phyloP scores from a whole-genome alignment of 441 rosid species.

The Euphorbia schlechtendalii region DNA sequence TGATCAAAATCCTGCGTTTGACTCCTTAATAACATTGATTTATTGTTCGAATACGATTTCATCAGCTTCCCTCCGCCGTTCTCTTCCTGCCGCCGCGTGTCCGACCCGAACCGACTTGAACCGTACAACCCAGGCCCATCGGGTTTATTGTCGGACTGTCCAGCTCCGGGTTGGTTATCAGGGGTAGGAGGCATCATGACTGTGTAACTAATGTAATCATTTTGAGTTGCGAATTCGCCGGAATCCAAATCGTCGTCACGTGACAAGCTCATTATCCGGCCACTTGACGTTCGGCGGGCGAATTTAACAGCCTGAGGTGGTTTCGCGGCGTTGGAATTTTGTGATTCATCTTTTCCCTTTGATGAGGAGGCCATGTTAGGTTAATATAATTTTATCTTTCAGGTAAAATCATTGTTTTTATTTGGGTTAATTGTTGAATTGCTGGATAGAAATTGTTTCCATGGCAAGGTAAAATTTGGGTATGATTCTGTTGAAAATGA shows the following conservation, averaged over 20 bases:
- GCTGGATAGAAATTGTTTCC: constrained; percentile 1
- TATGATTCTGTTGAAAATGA: not conserved
- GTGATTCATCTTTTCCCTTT: constrained; percentile 13
- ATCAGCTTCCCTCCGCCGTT: constrained; percentile 30
- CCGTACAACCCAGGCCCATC: constrained; percentile 21
- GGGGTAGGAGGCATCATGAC: constrained; percentile 93
- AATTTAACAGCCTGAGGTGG: constrained; percentile 67
- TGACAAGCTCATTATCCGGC: constrained; percentile 65
- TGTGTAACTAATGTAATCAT: constrained; percentile 76
- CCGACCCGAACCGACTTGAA: constrained; percentile 26
- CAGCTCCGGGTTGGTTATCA: constrained; percentile 69
- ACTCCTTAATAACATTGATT: constrained; percentile 72
- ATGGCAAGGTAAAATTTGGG: not conserved
- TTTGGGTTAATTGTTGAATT: not conserved
- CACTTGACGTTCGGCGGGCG: constrained; percentile 60
- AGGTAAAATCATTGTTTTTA: not conserved
- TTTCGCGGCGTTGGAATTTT: constrained; percentile 27
- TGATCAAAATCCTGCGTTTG: constrained; percentile 91
- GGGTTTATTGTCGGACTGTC: constrained; percentile 35
- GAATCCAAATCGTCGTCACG: constrained; percentile 73
- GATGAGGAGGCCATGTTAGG: constrained; percentile 42
- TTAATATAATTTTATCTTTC: not conserved
- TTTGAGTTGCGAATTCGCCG: constrained; percentile 54
- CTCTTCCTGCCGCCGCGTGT: constrained; percentile 18
- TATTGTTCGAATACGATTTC: constrained; percentile 42